A percentile compares a stretch with the other conserved stretches of the same genome.
Conservation (phyloP, 2,329 filamentous ascomycete genomes). For the Cladosporium sp. region DNA sequence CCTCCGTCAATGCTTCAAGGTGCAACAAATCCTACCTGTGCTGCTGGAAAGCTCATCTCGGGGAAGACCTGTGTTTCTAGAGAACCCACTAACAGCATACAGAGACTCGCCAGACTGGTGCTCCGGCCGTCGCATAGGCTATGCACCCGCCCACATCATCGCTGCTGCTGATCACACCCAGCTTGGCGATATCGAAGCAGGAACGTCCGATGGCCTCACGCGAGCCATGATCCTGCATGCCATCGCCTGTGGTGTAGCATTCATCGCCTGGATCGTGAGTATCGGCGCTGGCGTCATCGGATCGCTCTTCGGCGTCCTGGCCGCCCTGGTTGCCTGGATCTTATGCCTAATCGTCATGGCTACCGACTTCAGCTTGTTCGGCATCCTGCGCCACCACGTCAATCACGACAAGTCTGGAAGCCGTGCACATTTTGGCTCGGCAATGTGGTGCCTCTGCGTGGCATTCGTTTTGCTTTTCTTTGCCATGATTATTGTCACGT, state of each 20-base stretch:
- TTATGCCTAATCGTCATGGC: conserved; percentile 47
- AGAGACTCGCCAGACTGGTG: conserved; percentile 39
- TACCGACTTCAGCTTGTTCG: conserved; percentile 57
- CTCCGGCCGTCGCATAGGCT: conserved; percentile 50
- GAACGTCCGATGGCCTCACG: conserved; percentile 50
- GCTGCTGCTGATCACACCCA: conserved; percentile 33
- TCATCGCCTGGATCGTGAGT: conserved; percentile 56
- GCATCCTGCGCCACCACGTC: conserved; percentile 50
- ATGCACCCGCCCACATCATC: conserved; percentile 50
- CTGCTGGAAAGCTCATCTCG: neutral
- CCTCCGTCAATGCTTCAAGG: too few species aligned
- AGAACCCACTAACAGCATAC: conserved; percentile 16
- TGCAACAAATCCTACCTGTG: too few species aligned
- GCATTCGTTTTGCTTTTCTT: conserved; percentile 48
- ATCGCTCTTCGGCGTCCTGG: conserved; percentile 48
- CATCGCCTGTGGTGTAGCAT: conserved; percentile 53
- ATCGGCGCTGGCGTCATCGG: conserved; percentile 50
- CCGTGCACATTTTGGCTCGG: conserved; percentile 50
- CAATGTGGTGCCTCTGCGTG: conserved; percentile 57
- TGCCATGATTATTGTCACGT: conserved; percentile 7
- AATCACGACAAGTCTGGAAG: conserved; percentile 42
- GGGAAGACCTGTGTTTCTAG: conserved; percentile 17
- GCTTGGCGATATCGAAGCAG: conserved; percentile 42
- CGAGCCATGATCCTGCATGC: conserved; percentile 61
- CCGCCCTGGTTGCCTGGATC: conserved; percentile 49